A percentile compares a stretch with the other conserved stretches of the same genome.
phyloP scores from a whole-genome alignment of 768 basidiomycete species.

The Collybia sordida region DNA sequence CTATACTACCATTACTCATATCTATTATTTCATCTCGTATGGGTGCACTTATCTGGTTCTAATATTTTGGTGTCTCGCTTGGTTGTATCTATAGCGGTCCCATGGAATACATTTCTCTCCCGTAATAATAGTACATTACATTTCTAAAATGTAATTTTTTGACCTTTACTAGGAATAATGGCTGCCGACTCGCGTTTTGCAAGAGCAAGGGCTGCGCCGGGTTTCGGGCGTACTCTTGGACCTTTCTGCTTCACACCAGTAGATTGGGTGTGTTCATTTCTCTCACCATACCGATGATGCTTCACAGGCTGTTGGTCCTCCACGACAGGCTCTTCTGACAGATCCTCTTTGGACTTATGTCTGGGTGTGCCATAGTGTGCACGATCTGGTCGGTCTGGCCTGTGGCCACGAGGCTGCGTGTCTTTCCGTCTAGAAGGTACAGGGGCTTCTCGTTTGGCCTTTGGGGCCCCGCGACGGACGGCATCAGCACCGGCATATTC shows the following conservation, averaged over 20 bases:
- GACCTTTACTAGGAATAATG: conserved; percentile 66
- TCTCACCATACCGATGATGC: background rate
- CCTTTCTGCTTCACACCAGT: conserved; percentile 24
- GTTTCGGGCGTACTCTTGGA: conserved; percentile 55
- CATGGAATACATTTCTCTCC: background rate
- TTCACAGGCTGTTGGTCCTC: background rate
- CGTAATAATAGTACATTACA: conserved; percentile 6
- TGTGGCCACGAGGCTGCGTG: conserved; percentile 3
- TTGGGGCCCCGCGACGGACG: conserved; percentile 76
- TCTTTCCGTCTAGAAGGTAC: conserved; percentile 12
- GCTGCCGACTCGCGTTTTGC: conserved; percentile 77
- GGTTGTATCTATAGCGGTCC: background rate
- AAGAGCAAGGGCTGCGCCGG: conserved; percentile 77
- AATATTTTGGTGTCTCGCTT: background rate
- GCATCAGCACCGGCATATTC: conserved; percentile 91
- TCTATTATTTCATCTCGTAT: background rate
- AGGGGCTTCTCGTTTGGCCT: conserved; percentile 22
- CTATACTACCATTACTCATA: background rate
- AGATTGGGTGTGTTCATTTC: conserved; percentile 8
- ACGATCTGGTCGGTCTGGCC: conserved; percentile 9
- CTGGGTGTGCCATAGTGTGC: conserved; percentile 3
- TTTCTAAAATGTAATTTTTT: conserved; percentile 70
- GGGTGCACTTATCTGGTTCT: background rate
- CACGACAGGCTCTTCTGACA: background rate
- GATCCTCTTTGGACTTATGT: background rate